Evolutionary conservation across 257 asterid genomes (phyloP), one percentile per base, ranked within the genome.

Genomic region (Coffea eugenioides): DNA sequence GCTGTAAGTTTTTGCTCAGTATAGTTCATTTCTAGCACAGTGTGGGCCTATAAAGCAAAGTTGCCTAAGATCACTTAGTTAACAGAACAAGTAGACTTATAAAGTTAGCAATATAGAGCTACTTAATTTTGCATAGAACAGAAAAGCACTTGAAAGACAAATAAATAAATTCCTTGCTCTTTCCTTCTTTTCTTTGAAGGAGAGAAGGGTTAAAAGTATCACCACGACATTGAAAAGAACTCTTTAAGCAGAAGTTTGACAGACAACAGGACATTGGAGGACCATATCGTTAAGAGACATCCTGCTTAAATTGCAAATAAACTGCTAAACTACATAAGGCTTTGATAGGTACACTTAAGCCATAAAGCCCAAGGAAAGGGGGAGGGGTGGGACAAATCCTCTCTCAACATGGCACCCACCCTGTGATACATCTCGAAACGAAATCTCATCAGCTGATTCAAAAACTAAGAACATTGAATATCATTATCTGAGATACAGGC

Each of bases 1-100:
- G 95, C 90, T 77, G 98, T 93, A 57, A 95, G 97, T 88, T 89
- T 88, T 81, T 95, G 99, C 84, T 92, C 96, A 0, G 95, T 93
- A 86, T 95, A 95, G 85, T 89, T 95, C 99, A 95, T 95, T 88
- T 95, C 98, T 89, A 95, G 85, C 72, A 93, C 97, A 43, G 99
- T 95, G 82, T 95, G 99, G 66, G 99, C 99, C 98, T 95, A 82
- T 70, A 81, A 87, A 77, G 76, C 27, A 67, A 48, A 51, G 41
- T 16, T 36, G 18, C 52, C 39, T 39, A 76, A 34, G 71, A 80
- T 75, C 65, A 74, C 46, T 41, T 84, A 57, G 64, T 3, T 57
- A 57, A 57, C 8, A 57, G 5, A 57, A 57, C 4, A 18, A 75
- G 11, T 18, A 34, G 34, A 75, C 7, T 75, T 57, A 43, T 61